Conservation (phyloP, 805 yeast genomes). For the Myxozyma vanderwaltii region DNA sequence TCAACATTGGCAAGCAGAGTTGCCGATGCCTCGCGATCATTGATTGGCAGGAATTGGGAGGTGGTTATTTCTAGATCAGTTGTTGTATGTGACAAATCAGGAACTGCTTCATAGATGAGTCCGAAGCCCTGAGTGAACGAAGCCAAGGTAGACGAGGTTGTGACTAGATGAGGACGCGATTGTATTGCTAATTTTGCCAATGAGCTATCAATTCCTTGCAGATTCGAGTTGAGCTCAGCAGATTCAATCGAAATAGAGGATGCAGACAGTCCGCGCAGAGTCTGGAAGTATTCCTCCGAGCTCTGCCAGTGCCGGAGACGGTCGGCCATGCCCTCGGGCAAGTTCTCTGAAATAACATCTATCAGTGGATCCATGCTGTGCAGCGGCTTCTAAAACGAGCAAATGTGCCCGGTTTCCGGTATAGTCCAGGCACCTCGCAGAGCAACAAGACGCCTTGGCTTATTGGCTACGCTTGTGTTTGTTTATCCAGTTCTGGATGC, state of each 20-base stretch:
- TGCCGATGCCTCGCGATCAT: conserved; percentile 39
- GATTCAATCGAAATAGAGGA: conserved; percentile 33
- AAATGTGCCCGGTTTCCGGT: too few relatives aligned
- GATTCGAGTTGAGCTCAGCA: conserved; percentile 23
- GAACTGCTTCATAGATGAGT: conserved; percentile 33
- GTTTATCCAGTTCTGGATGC: too few relatives aligned
- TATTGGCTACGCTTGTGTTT: too few relatives aligned
- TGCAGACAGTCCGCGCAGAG: conserved; percentile 35
- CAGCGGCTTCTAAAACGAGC: too few relatives aligned
- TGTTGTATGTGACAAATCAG: conserved; percentile 18
- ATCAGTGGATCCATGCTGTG: conserved; percentile 4
- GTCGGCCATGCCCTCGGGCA: not conserved
- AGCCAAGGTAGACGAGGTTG: conserved; percentile 32
- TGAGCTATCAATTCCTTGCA: conserved; percentile 33
- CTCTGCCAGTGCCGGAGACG: not conserved
- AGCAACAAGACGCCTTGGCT: too few relatives aligned
- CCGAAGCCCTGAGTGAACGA: conserved; percentile 31
- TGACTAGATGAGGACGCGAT: conserved; percentile 28
- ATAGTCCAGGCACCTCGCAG: too few relatives aligned
- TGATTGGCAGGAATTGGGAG: conserved; percentile 24
- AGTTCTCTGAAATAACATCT: not conserved
- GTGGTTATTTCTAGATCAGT: conserved; percentile 15
- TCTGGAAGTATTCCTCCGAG: conserved; percentile 33
- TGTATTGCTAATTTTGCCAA: conserved; percentile 20
- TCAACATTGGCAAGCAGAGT: conserved; percentile 63